Base-by-base conservation (phyloP, 75 land plant genomes). In the Pinus tabuliformis region DNA sequence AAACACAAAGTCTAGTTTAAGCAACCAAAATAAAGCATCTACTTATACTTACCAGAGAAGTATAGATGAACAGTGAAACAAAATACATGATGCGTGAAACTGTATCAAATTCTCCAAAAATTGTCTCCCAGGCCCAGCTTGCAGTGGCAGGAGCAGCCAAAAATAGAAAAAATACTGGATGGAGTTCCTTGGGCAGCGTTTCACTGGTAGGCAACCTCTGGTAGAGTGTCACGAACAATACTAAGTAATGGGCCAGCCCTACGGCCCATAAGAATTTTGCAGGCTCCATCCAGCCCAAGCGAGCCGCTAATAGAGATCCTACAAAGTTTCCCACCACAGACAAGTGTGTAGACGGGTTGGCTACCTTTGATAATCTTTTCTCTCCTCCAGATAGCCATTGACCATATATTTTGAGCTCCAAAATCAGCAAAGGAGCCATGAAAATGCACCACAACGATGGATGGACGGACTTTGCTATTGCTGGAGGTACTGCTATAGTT, bases 321-420 rank as follows among this genome's bases (percentile, higher is more conserved):
- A 96, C 92, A 73, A 96, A 96, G 80, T 96, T 96, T 16, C 97
- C 97, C 58, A 96, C 92, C 24, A 96, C 88, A 3, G 97, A 90
- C 14, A 96, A 77, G 76, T 96, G 99, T 3, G 97, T 86, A 17
- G 91, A 93, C 1, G 99, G 97, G 73, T 96, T 96, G 12, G 89
- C 99, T 52, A 96, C 99, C 77, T 88, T 90, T 36, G 91, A 89
- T 0, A 96, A 86, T 30, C 99, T 83, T 28, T 92, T 63, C 70
- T 91, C 86, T 12, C 99, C 99, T 12, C 99, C 99, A 9, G 92
- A 94, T 24, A 96, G 89, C 99, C 99, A 96, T 75, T 96, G 97
- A 3, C 99, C 99, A 75, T 96, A 96, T 12, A 96, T 89, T 56
- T 83, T 85, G 28, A 85, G 86, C 77, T 85, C 85, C 56, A 85